A percentile compares a stretch with the other conserved stretches of the same genome.
These are phyloP conservation scores for Globisporangium sylvaticum DNA, from an alignment of 352 stramenopile genomes.

Conservation along the genomic window DNA sequence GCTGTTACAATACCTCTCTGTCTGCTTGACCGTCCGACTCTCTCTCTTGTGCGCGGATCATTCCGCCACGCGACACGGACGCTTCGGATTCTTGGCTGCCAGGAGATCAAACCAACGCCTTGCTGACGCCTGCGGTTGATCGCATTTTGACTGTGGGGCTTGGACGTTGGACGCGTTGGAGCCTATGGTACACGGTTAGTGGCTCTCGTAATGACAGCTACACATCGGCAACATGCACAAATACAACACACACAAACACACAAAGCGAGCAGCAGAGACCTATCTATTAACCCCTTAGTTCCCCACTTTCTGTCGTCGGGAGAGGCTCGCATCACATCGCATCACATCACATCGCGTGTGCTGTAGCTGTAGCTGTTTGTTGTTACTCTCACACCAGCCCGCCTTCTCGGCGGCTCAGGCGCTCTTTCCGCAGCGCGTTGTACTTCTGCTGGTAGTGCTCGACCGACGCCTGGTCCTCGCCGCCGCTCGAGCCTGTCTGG, in stretches of 20 bases:
- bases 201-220: not conserved
- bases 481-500: constrained; percentile 29
- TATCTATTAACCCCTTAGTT: constrained; percentile 4
- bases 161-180: not conserved
- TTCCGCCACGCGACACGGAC: not conserved
- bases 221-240: not conserved
- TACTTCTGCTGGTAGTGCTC: constrained; percentile 54
- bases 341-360: not conserved
- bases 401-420: constrained; percentile 39
- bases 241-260: not conserved
- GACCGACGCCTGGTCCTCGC: constrained; percentile 28
- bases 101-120: not conserved
- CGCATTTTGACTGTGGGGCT: not conserved
- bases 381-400: constrained; percentile 44
- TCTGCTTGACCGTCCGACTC: not conserved
- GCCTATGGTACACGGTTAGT: not conserved
- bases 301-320: not conserved
- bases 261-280: not conserved
- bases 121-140: not conserved
- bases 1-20: not conserved
- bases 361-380: not conserved
- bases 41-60: not conserved
- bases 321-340: not conserved
- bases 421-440: constrained; percentile 49
- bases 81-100: not conserved